Evolutionary conservation across 345 rosid species (phyloP), one percentile per base, ranked within the genome.

Genomic region (Mallotus nudiflorus): DNA sequence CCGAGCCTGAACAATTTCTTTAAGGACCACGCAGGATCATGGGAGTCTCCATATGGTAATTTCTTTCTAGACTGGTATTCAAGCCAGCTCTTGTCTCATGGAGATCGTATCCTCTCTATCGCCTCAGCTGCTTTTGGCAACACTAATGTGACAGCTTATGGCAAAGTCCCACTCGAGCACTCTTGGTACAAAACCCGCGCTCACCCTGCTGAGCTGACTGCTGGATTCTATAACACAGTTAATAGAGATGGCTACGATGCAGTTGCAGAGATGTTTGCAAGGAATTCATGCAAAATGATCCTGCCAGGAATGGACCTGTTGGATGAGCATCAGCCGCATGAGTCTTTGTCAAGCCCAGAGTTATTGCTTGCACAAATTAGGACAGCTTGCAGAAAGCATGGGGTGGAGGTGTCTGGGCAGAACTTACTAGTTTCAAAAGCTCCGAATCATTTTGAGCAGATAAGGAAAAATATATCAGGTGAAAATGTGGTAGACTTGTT

Each of bases 51-150:
- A 1, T 94, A 94, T 28, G 98, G 93, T 0, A 80, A 88, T 65
- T 94, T 90, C 83, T 94, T 94, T 83, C 89, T 91, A 60, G 81
- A 91, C 35, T 94, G 98, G 98, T 94, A 94, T 66, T 84, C 97
- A 40, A 77, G 76, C 73, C 78, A 84, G 80, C 89, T 94, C 56
- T 66, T 80, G 57, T 74, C 89, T 51, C 98, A 94, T 14, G 97
- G 89, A 39, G 78, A 88, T 70, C 88, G 82, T 62, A 66, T 94
- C 68, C 89, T 94, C 51, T 83, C 90, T 3, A 75, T 88, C 63
- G 95, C 95, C 28, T 81, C 91, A 35, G 81, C 88, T 0, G 55
- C 74, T 13, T 94, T 91, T 24, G 20, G 68, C 2, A 77, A 82
- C 49, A 59, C 67, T 19, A 76, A 69, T 40, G 87, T 88, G 31